Percentiles rank a stretch among this genome's conserved stretches.
phyloP scores from a whole-genome alignment of 164 flowering plant genomes.

The Vitis rotundifolia region DNA sequence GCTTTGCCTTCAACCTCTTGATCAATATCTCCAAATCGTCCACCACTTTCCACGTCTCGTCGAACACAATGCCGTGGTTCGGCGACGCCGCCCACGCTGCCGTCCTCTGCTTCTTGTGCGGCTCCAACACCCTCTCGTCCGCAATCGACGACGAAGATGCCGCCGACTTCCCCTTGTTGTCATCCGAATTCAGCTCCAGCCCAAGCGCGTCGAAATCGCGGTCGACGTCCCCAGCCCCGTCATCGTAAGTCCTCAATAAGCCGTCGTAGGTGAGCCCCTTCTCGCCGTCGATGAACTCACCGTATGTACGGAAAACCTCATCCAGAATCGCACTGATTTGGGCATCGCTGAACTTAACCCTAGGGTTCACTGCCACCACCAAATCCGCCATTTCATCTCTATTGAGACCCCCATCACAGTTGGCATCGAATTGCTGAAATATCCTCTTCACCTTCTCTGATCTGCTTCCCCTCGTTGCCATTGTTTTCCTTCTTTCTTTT shows the following conservation, averaged over 20 bases:
- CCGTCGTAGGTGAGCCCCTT: slow-evolving; percentile 85
- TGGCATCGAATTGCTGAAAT: slow-evolving; percentile 79
- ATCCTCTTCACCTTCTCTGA: slow-evolving; percentile 94
- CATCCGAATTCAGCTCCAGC: slow-evolving; percentile 43
- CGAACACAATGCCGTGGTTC: slow-evolving; percentile 86
- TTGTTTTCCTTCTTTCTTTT: background rate
- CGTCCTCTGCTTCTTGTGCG: slow-evolving; percentile 70
- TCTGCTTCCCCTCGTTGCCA: slow-evolving; percentile 75
- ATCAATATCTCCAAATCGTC: slow-evolving; percentile 90
- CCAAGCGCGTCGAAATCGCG: slow-evolving; percentile 91
- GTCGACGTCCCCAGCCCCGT: slow-evolving; percentile 98
- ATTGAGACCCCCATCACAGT: slow-evolving; percentile 85
- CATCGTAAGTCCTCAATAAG: slow-evolving; percentile 87
- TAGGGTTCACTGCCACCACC: slow-evolving; percentile 96
- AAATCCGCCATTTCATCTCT: slow-evolving; percentile 92
- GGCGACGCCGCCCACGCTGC: slow-evolving; percentile 96
- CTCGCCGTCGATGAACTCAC: slow-evolving; percentile 81
- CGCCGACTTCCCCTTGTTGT: slow-evolving; percentile 33
- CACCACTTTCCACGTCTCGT: slow-evolving; percentile 92
- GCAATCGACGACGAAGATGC: slow-evolving; percentile 68
- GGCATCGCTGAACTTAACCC: slow-evolving; percentile 93
- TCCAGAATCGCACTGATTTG: slow-evolving; percentile 95
- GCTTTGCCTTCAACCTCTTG: slow-evolving; percentile 81
- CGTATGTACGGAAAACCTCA: slow-evolving; percentile 91
- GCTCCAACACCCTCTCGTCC: slow-evolving; percentile 57